Evolutionary conservation across 2,329 filamentous ascomycete species (phyloP), one percentile per base, ranked within the genome.

Genomic region (Aureobasidium sp.): DNA sequence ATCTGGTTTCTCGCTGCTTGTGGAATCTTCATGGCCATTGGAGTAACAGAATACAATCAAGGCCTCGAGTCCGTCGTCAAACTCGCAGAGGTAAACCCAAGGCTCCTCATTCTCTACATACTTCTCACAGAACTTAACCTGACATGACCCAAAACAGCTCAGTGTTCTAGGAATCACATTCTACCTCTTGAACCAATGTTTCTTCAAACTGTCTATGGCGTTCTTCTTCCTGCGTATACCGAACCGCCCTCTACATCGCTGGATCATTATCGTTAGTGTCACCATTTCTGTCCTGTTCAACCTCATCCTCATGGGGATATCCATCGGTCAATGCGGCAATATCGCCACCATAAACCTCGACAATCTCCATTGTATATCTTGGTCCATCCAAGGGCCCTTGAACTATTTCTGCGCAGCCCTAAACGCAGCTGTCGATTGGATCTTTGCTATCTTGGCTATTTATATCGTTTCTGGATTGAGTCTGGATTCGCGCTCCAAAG

Each of bases 191-290:
- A 61, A 62, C 36, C 63, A 64, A 37, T 41, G 59, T 16, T 59
- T 61, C 21, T 59, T 64, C 60, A 64, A 64, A 36, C 52, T 62
- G n/a, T 47, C 49, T 15, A 41, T 64, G n/a, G 60, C 53, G 13
- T 55, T 62, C 25, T 62, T 64, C 60, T 64, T 64, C 44, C 55
- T 64, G 5, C 60, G 61, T 16, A 62, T 64, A 16, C 37, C 48
- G 5, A 48, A 57, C 29, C 29, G 29, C 15, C 32, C 54, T 2
- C 41, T 57, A 29, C 63, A 64, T 5, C 49, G 58, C 34, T 50
- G 39, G 36, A 52, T 53, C 32, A 64, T 62, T 34, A 60, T 62
- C 9, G 4, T 16, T 49, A 58, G 59, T 16, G 60, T 63, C 29
- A 41, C 13, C 16, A 45, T 63, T 27, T 62, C 49, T 10, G 42